phyloP scores from a whole-genome alignment of 2,329 filamentous ascomycete genomes.

The Cryphonectria radicalis region DNA sequence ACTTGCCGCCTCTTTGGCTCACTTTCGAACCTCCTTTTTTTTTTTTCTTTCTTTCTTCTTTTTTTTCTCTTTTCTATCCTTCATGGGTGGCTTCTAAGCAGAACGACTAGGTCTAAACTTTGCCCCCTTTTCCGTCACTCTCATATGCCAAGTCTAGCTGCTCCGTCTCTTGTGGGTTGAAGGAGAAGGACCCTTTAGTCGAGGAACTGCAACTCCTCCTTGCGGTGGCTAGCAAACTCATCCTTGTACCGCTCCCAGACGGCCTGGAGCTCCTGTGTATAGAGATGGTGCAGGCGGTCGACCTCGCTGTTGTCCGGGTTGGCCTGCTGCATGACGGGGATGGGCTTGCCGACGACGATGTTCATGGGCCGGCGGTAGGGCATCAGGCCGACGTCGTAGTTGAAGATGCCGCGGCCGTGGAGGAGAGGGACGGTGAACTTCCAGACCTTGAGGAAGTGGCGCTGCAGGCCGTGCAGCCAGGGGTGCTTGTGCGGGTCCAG shows the following conservation, averaged over 20 bases:
- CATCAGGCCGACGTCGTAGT: slow-evolving; percentile 96
- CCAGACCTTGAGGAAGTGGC: slow-evolving; percentile 81
- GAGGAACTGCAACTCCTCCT: slow-evolving; percentile 69
- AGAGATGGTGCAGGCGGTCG: slow-evolving; percentile 77
- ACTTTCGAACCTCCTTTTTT: too few species aligned
- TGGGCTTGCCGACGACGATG: slow-evolving; percentile 84
- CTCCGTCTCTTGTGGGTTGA: not conserved
- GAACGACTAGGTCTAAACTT: too few species aligned
- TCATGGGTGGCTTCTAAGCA: not conserved
- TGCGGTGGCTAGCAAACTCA: slow-evolving; percentile 66
- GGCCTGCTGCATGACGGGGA: slow-evolving; percentile 65
- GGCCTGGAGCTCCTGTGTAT: slow-evolving; percentile 73
- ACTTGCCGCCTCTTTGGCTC: not conserved
- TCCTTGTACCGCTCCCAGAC: slow-evolving; percentile 82
- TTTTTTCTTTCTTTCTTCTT: too few species aligned
- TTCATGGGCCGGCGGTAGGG: slow-evolving; percentile 88
- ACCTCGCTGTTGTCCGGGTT: slow-evolving; percentile 76
- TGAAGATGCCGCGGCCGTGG: slow-evolving; percentile 90
- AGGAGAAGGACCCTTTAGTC: slow-evolving; percentile 48
- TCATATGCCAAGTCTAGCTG: not conserved
- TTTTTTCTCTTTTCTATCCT: not conserved
- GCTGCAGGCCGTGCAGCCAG: slow-evolving; percentile 77
- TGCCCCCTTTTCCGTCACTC: too few species aligned
- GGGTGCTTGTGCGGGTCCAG: slow-evolving; percentile 78
- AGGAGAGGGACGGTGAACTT: slow-evolving; percentile 93